Conservation (phyloP, 1,139 yeast species). For the Torulaspora globosa region DNA sequence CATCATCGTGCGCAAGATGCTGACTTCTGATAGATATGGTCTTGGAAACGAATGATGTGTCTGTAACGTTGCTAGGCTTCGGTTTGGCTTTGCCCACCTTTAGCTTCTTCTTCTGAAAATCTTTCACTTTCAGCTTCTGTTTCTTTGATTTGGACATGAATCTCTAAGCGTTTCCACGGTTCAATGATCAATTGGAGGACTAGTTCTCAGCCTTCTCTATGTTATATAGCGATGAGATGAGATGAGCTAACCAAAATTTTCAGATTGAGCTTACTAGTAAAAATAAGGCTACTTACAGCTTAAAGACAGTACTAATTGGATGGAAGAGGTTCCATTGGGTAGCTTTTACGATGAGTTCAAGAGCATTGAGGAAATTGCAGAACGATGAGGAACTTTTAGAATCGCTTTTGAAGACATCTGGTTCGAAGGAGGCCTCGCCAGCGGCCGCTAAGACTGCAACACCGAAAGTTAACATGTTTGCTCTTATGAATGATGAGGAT, state of each 20-base stretch:
- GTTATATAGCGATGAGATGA: slow-evolving; percentile 13
- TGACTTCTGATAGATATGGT: slow-evolving; percentile 61
- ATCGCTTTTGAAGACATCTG: slow-evolving; percentile 22
- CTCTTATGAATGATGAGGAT: slow-evolving; percentile 46
- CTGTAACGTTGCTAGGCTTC: slow-evolving; percentile 71
- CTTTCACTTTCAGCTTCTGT: slow-evolving; percentile 36
- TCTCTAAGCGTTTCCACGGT: background rate
- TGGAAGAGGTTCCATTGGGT: too few species aligned
- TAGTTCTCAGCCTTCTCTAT: background rate
- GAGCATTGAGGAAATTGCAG: slow-evolving; percentile 56
- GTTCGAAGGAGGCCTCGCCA: slow-evolving; percentile 17
- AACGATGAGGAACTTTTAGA: slow-evolving; percentile 40
- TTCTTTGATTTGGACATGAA: slow-evolving; percentile 35
- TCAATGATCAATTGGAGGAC: background rate
- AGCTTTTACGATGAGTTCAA: slow-evolving; percentile 53
- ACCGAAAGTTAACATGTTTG: slow-evolving; percentile 46
- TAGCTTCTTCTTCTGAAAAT: slow-evolving; percentile 62
- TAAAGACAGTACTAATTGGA: too few species aligned
- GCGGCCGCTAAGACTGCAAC: slow-evolving; percentile 21
- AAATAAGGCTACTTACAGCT: too few species aligned
- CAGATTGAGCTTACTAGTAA: background rate
- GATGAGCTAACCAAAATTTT: slow-evolving; percentile 13
- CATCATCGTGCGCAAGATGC: slow-evolving; percentile 40
- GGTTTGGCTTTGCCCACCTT: slow-evolving; percentile 82
- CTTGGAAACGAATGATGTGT: slow-evolving; percentile 78